Evolutionary conservation across 306 rosid species (phyloP), one percentile per base, ranked within the genome.

Genomic region (Arachis stenosperma): DNA sequence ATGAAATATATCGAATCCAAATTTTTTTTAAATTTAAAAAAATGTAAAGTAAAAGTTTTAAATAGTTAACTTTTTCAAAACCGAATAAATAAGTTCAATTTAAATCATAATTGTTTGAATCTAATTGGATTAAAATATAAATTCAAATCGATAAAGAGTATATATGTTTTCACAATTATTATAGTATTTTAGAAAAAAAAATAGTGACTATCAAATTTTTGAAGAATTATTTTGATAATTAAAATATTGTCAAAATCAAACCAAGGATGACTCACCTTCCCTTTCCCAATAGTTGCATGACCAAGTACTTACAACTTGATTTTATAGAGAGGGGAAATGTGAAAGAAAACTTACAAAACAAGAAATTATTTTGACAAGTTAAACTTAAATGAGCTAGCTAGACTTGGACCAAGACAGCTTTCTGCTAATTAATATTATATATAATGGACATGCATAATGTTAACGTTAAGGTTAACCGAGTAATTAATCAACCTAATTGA

Each of bases 351-450:
- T 14, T 42, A 6, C 0, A 44, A 7, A 30, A n/a, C 41, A 37
- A 75, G 42, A 43, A 54, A 54, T 70, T 63, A 70, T 9, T 44
- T 83, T 46, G 36, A 73, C 65, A 83, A 71, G 81, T 46, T 75
- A 74, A 64, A 22, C 27, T 22, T 22, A 22, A 82, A 74, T 53
- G 70, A 82, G 77, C 1, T 5, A 5, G 37, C 37, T 33, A 33
- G 33, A 8, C 27, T 40, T 59, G 22, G 71, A 78, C 52, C 3
- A 81, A 43, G 78, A 36, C 69, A 60, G 73, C 8, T 69, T 80
- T 68, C 74, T 63, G 59, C 71, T 74, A 56, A 46, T 37, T 46
- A 8, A 46, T 46, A 46, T 8, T 8, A 8, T 7, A 50, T 8
- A n/a, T 10, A 11, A 12, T n/a, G 12, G 7, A 11, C 12, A n/a